These are phyloP conservation scores for Leptographium wingfieldii DNA, from an alignment of 2,329 filamentous ascomycete genomes.

Conservation along the genomic window DNA sequence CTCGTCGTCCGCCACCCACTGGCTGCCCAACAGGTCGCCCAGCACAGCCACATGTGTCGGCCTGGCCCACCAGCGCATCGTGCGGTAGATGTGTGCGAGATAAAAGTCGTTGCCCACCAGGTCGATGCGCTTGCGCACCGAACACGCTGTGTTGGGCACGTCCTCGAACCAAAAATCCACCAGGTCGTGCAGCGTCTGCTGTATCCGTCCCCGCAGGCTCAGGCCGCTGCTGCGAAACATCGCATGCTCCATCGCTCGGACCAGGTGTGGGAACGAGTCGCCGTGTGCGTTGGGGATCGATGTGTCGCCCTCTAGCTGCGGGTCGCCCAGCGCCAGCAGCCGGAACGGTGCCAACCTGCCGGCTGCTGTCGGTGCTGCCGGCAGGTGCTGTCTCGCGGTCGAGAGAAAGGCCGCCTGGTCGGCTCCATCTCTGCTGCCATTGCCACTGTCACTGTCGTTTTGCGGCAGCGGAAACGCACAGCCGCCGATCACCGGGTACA, in stretches of 20 bases:
- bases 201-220: conserved; percentile 38
- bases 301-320: conserved; percentile 85
- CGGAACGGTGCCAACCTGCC: conserved; percentile 56
- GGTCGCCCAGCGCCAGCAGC: conserved; percentile 78
- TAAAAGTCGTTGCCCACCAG: conserved; percentile 91
- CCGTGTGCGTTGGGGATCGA: conserved; percentile 54
- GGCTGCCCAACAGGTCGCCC: conserved; percentile 83
- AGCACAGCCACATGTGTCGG: conserved; percentile 84
- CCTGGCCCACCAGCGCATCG: conserved; percentile 66
- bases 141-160: conserved; percentile 51
- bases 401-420: conserved; percentile 21
- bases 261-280: conserved; percentile 40
- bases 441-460: neutral
- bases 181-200: conserved; percentile 42
- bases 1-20: conserved; percentile 83
- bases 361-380: conserved; percentile 12
- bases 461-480: conserved; percentile 63
- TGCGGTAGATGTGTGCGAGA: conserved; percentile 82
- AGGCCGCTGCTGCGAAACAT: conserved; percentile 28
- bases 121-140: conserved; percentile 68
- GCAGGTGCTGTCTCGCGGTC: conserved; percentile 26
- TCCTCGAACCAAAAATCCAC: conserved; percentile 55
- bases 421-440: conserved; percentile 1
- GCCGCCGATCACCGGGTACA: conserved; percentile 68
- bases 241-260: conserved; percentile 31